These are phyloP conservation scores for Pinus tabuliformis DNA, from an alignment of 75 land plant species.

Conservation along the genomic window DNA sequence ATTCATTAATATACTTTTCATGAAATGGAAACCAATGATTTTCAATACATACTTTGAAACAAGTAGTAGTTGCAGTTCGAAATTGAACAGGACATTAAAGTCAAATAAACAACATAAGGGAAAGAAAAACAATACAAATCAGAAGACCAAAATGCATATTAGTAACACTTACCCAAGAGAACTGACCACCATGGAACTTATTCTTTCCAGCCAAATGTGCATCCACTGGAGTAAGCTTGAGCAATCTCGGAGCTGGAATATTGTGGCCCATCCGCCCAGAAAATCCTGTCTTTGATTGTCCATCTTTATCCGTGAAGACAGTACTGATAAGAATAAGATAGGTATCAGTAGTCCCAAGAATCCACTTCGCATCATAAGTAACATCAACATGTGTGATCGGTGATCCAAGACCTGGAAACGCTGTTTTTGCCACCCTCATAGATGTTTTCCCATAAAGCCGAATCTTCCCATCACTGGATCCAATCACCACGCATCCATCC, in stretches of 20 bases:
- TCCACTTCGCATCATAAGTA: slow-evolving; percentile 98
- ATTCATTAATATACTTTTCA: no score
- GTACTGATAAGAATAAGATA: slow-evolving; percentile 94
- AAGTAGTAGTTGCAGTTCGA: no score
- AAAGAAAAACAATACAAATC: not conserved
- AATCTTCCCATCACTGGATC: slow-evolving; percentile 94
- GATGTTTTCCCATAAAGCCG: slow-evolving; percentile 82
- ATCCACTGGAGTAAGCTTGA: slow-evolving; percentile 95
- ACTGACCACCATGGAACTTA: slow-evolving; percentile 90
- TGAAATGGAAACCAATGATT: no score
- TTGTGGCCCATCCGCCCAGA: slow-evolving; percentile 91
- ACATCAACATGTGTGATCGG: slow-evolving; percentile 98
- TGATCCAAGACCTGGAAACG: slow-evolving; percentile 96
- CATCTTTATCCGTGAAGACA: slow-evolving; percentile 91
- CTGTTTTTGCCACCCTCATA: slow-evolving; percentile 97
- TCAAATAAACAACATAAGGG: not conserved
- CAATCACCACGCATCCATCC: slow-evolving; percentile 95
- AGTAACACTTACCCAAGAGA: slow-evolving; percentile 85
- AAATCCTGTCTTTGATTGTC: slow-evolving; percentile 90
- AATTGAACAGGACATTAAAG: no score
- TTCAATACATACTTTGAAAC: no score
- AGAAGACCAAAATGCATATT: not conserved
- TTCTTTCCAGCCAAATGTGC: slow-evolving; percentile 86
- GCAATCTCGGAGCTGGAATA: slow-evolving; percentile 89
- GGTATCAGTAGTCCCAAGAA: slow-evolving; percentile 93